Conservation (phyloP, 805 yeast genomes). For the Starmerella stigmatis region DNA sequence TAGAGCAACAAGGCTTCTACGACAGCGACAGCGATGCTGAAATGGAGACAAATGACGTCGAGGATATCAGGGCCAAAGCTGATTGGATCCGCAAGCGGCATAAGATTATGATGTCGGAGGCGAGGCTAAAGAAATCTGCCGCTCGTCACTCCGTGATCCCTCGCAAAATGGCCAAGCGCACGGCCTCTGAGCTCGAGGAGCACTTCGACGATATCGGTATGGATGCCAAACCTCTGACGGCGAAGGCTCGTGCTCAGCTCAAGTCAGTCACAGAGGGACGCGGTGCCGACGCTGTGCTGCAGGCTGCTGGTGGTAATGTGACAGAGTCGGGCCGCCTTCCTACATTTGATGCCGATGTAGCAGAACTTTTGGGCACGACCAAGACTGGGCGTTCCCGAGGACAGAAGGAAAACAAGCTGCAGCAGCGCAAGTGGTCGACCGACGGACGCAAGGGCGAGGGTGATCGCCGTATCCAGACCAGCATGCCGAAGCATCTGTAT, state of each 20-base stretch:
- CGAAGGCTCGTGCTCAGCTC: constrained; percentile 33
- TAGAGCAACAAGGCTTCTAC: constrained; percentile 91
- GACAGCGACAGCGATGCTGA: constrained; percentile 53
- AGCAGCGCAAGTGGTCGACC: constrained; percentile 89
- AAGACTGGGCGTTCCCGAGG: constrained; percentile 65
- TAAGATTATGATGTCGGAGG: constrained; percentile 82
- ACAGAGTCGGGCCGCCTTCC: constrained; percentile 35
- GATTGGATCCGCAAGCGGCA: constrained; percentile 92
- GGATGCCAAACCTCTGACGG: constrained; percentile 59
- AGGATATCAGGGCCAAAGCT: constrained; percentile 74
- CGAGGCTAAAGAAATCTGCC: constrained; percentile 74
- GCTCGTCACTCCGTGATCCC: constrained; percentile 91
- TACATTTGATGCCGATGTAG: constrained; percentile 71
- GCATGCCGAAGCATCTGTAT: constrained; percentile 87
- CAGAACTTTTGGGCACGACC: constrained; percentile 33
- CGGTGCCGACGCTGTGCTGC: constrained; percentile 75
- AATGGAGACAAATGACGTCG: constrained; percentile 50
- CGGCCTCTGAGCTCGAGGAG: constrained; percentile 68
- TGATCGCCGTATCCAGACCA: constrained; percentile 79
- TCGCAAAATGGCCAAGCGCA: constrained; percentile 53
- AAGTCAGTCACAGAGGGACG: constrained; percentile 34
- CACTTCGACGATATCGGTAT: constrained; percentile 87
- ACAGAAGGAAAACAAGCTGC: constrained; percentile 74
- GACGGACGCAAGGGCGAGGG: constrained; percentile 89
- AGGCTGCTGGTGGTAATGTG: constrained; percentile 37